Conservation (phyloP, 495 filamentous ascomycete species). For the Lepraria neglecta region DNA sequence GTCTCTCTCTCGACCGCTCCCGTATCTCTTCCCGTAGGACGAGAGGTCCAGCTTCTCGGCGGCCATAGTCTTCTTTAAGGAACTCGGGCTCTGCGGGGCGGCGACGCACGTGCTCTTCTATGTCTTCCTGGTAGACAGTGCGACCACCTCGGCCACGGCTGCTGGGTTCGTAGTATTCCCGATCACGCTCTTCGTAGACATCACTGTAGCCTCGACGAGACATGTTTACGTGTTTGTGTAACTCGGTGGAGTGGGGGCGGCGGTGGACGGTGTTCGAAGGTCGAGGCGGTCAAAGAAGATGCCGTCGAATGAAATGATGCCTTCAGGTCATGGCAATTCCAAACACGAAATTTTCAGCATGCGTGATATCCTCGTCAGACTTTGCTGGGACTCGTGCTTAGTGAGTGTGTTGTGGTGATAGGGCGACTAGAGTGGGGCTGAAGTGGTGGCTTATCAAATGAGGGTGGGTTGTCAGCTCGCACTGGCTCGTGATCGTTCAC, state of each 20-base stretch:
- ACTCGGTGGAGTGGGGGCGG: background rate
- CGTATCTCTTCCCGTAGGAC: conserved; percentile 39
- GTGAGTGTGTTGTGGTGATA: background rate
- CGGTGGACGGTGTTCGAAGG: background rate
- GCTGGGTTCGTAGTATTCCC: conserved; percentile 35
- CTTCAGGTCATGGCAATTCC: background rate
- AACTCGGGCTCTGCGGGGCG: conserved; percentile 43
- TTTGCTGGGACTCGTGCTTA: conserved; percentile 6
- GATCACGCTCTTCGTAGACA: conserved; percentile 43
- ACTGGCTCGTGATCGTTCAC: conserved; percentile 6
- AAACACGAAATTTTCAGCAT: background rate
- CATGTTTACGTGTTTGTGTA: conserved; percentile 21
- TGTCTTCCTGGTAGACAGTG: conserved; percentile 28
- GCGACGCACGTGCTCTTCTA: conserved; percentile 34
- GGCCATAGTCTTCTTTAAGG: conserved; percentile 48
- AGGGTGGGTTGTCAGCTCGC: background rate
- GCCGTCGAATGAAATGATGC: conserved; percentile 1
- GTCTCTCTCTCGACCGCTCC: conserved; percentile 24
- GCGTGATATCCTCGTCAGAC: conserved; percentile 1
- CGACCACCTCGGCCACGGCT: conserved; percentile 21
- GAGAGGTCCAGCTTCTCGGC: conserved; percentile 37
- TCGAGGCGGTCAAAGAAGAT: conserved; percentile 4
- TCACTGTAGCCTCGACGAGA: conserved; percentile 29
- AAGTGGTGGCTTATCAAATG: conserved; percentile 7
- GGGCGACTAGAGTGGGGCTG: conserved; percentile 8